phyloP scores from a whole-genome alignment of 495 filamentous ascomycete species.

The Penicillium parvum region DNA sequence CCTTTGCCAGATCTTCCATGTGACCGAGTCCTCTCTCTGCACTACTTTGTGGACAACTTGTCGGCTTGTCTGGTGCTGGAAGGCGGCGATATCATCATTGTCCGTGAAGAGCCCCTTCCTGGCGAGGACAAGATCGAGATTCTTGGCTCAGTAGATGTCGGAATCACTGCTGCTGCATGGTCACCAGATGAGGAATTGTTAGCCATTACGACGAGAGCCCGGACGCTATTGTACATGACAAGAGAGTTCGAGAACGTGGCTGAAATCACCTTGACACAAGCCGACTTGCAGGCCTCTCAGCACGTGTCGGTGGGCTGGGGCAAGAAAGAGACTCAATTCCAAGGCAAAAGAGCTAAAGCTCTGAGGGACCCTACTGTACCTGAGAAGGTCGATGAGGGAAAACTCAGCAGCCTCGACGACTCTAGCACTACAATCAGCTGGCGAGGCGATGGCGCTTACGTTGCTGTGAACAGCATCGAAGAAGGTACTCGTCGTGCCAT shows the following conservation, averaged over 20 bases:
- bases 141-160: conserved; percentile 85
- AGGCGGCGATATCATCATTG: conserved; percentile 82
- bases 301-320: conserved; percentile 99
- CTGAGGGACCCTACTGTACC: conserved; percentile 91
- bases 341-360: conserved; percentile 86
- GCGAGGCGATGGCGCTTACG: conserved; percentile 90
- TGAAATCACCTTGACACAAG: conserved; percentile 61
- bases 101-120: conserved; percentile 68
- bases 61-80: conserved; percentile 79
- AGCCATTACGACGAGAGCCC: conserved; percentile 71
- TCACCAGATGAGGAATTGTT: conserved; percentile 92
- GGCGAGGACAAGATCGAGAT: conserved; percentile 83
- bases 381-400: conserved; percentile 83
- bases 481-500: conserved; percentile 64
- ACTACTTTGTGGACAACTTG: conserved; percentile 75
- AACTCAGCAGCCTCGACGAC: conserved; percentile 67
- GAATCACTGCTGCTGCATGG: conserved; percentile 86
- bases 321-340: conserved; percentile 96
- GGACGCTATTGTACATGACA: conserved; percentile 88
- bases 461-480: conserved; percentile 79
- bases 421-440: conserved; percentile 70
- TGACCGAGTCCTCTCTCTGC: conserved; percentile 71
- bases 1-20: conserved; percentile 61
- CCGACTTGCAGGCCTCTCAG: conserved; percentile 81
- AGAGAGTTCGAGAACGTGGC: conserved; percentile 79